Evolutionary conservation across 176 grass and related monocot genomes (phyloP).

Genomic region (Cenchrus americanus): DNA sequence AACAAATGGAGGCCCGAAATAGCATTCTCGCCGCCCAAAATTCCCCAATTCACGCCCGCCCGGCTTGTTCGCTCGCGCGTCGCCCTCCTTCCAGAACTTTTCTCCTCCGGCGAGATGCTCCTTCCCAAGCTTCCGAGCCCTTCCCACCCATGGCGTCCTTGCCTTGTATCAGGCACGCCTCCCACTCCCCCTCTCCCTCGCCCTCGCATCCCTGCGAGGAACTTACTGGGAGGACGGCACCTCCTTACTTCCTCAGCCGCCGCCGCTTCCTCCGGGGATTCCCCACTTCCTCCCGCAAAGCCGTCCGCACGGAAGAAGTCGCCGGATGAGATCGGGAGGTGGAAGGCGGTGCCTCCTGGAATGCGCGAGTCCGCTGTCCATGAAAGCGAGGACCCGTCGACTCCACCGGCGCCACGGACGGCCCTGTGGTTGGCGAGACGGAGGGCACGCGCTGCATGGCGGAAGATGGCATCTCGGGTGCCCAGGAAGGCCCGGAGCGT

Average conservation of each 20-base stretch:
- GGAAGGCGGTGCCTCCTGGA: conserved; percentile 28
- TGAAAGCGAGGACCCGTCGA: neutral
- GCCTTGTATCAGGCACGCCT: neutral
- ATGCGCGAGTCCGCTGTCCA: conserved; percentile 23
- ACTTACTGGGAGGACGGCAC: neutral
- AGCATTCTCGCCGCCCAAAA: neutral
- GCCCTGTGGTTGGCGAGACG: conserved; percentile 23
- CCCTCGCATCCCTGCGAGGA: neutral
- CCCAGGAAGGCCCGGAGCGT: conserved; percentile 52
- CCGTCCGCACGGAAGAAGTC: neutral
- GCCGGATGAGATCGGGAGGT: conserved; percentile 8
- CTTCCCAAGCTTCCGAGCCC: conserved; percentile 35
- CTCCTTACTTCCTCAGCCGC: neutral
- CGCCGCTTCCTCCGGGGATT: conserved; percentile 5
- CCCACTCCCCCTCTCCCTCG: neutral
- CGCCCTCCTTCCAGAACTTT: conserved; percentile 31
- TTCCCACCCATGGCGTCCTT: conserved; percentile 38
- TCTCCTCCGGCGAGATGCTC: conserved; percentile 46
- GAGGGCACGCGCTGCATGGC: conserved; percentile 22
- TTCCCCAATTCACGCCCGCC: neutral
- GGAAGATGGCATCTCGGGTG: conserved; percentile 37
- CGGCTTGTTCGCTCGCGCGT: conserved; percentile 5
- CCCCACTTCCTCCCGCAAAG: conserved; percentile 6
- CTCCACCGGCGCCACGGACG: neutral
- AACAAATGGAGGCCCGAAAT: too few relatives aligned